phyloP scores from a whole-genome alignment of 257 asterid genomes.

The Nicotiana attenuata region DNA sequence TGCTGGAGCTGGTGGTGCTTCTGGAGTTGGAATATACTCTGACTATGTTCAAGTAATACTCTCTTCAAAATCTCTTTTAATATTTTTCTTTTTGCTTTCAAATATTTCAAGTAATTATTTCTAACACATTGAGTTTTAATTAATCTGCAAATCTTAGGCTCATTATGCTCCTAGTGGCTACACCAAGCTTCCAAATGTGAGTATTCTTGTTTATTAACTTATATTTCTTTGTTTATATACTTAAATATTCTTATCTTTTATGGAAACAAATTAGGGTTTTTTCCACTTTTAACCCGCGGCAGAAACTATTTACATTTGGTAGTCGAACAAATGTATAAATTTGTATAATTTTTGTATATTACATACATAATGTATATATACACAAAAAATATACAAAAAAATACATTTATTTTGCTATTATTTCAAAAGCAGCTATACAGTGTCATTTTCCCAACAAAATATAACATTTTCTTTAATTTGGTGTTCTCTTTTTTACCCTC shows the following conservation, averaged over 20 bases:
- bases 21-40: slow-evolving; percentile 14
- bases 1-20: not conserved
- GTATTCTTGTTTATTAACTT: not conserved
- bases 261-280: too few relatives aligned
- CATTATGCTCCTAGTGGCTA: slow-evolving; percentile 29
- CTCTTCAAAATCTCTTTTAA: not conserved
- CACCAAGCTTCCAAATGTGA: slow-evolving; percentile 22
- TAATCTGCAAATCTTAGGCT: slow-evolving; percentile 10
- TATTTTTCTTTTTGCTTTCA: not conserved
- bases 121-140: not conserved
- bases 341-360: too few relatives aligned
- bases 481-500: not conserved
- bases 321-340: too few relatives aligned
- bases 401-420: too few relatives aligned
- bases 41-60: slow-evolving; percentile 20
- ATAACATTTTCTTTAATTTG: not conserved
- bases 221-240: not conserved
- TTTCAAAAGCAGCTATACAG: too few relatives aligned
- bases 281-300: too few relatives aligned
- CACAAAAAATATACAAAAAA: too few relatives aligned
- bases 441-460: too few relatives aligned
- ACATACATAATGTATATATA: too few relatives aligned
- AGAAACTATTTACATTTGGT: too few relatives aligned
- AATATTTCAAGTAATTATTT: not conserved
- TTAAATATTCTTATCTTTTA: not conserved